These are phyloP conservation scores for Microdochium nivale DNA, from an alignment of 2,329 filamentous ascomycete genomes.

Conservation along the genomic window DNA sequence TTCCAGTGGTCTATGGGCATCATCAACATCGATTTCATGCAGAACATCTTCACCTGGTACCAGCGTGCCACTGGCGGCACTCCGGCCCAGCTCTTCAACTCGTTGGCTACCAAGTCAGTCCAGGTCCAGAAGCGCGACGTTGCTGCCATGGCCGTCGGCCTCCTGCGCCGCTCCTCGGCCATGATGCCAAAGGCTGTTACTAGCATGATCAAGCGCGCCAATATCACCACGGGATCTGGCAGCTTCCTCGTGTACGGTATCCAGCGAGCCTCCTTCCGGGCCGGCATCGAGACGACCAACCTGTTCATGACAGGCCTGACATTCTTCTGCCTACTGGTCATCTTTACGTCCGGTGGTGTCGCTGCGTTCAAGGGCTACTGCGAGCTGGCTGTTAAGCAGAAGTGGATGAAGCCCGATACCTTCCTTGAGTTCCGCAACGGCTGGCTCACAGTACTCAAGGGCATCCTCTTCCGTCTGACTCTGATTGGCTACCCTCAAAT, in stretches of 20 bases:
- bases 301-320: slow-evolving; percentile 77
- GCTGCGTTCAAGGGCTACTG: slow-evolving; percentile 66
- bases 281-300: slow-evolving; percentile 72
- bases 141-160: slow-evolving; percentile 17
- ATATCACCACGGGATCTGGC: slow-evolving; percentile 31
- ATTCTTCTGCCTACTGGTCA: slow-evolving; percentile 73
- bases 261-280: slow-evolving; percentile 72
- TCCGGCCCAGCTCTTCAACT: slow-evolving; percentile 64
- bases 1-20: slow-evolving; percentile 92
- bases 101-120: slow-evolving; percentile 61
- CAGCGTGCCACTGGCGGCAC: slow-evolving; percentile 76
- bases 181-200: slow-evolving; percentile 18
- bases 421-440: slow-evolving; percentile 83
- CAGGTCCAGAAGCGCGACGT: slow-evolving; percentile 54
- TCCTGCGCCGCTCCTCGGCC: slow-evolving; percentile 18
- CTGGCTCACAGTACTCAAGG: slow-evolving; percentile 78
- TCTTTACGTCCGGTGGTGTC: slow-evolving; percentile 61
- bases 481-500: slow-evolving; percentile 83
- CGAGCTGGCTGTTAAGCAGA: slow-evolving; percentile 60
- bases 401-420: slow-evolving; percentile 70
- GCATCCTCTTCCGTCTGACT: slow-evolving; percentile 74
- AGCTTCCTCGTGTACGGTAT: slow-evolving; percentile 61
- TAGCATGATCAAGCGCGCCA: slow-evolving; percentile 35
- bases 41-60: slow-evolving; percentile 79
- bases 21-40: slow-evolving; percentile 69